phyloP scores from a whole-genome alignment of 805 yeast species.

The Barnettozyma botsteinii region DNA sequence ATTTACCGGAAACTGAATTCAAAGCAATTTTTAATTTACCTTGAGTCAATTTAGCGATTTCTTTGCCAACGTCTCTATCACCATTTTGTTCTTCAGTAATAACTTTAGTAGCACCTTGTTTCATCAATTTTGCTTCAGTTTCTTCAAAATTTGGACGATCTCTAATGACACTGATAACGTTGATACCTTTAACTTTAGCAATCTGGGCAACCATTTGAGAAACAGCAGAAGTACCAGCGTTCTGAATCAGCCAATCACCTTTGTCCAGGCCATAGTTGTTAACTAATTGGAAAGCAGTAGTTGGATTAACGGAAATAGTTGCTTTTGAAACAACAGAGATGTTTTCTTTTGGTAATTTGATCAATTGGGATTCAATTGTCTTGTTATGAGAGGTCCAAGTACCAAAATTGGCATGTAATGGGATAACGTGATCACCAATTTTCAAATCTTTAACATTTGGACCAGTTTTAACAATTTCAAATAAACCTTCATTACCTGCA shows the following conservation, averaged over 20 bases:
- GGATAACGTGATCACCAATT: slow-evolving; percentile 86
- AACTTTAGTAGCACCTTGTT: slow-evolving; percentile 78
- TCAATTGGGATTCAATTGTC: slow-evolving; percentile 45
- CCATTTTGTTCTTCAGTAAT: slow-evolving; percentile 83
- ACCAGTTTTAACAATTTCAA: slow-evolving; percentile 76
- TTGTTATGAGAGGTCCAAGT: slow-evolving; percentile 88
- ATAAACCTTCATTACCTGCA: slow-evolving; percentile 93
- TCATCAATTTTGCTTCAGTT: slow-evolving; percentile 45
- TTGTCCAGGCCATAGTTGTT: slow-evolving; percentile 45
- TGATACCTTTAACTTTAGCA: slow-evolving; percentile 69
- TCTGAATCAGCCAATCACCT: slow-evolving; percentile 88
- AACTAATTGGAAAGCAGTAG: slow-evolving; percentile 87
- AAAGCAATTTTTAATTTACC: slow-evolving; percentile 67
- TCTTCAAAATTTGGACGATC: slow-evolving; percentile 75
- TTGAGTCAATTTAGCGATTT: slow-evolving; percentile 48
- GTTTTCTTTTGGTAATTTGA: slow-evolving; percentile 43
- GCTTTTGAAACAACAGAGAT: slow-evolving; percentile 64
- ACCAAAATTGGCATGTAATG: slow-evolving; percentile 72
- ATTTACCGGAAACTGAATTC: slow-evolving; percentile 91
- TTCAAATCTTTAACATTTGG: slow-evolving; percentile 39
- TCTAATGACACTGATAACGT: slow-evolving; percentile 83
- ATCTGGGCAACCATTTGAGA: slow-evolving; percentile 89
- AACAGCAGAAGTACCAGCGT: slow-evolving; percentile 95
- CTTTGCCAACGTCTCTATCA: slow-evolving; percentile 58
- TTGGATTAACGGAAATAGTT: slow-evolving; percentile 86